Evolutionary conservation across 257 asterid species (phyloP), one percentile per base, ranked within the genome.

Genomic region (Jacaranda copaia): DNA sequence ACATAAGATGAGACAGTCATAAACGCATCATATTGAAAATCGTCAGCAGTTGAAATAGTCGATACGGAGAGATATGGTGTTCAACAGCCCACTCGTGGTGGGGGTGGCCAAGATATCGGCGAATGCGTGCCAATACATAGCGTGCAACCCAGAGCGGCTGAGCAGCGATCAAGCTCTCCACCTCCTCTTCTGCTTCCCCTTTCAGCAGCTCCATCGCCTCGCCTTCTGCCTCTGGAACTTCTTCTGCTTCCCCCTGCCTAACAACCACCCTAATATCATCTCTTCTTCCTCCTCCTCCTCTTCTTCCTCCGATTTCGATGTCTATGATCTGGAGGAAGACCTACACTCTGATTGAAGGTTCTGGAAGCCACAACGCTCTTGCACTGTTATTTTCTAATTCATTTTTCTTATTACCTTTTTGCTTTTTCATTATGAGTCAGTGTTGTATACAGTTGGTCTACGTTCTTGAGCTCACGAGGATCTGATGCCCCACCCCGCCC

Each of bases 161-260:
- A 87, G 88, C 85, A 77, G 82, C 84, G 91, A 93, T 56, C 90
- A 90, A 75, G 88, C 89, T 69, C 91, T 91, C 55, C 84, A 81
- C 80, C 97, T 92, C 74, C 82, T 94, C 67, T 92, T 89, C 81
- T 89, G 90, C 80, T 84, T 89, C 87, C 98, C 98, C 25, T 87
- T 89, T 69, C 94, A 86, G 64, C 90, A 89, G 66, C 81, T 94
- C 86, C 88, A 87, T 77, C 96, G 96, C 43, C 76, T 94, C 68
- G 84, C 94, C 70, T 77, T 89, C 55, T 90, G 90, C 76, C 79
- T 94, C 51, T 92, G 97, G 87, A 86, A 88, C 65, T 81, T 90
- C 83, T 89, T 92, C 68, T 93, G 96, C 85, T 87, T 83, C 56
- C 97, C 94, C 20, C 76, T 77, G 5, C 87, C 89, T 16, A 49